Evolutionary conservation across 2,329 filamentous ascomycete genomes (phyloP).

Genomic region (Talaromyces sp.): DNA sequence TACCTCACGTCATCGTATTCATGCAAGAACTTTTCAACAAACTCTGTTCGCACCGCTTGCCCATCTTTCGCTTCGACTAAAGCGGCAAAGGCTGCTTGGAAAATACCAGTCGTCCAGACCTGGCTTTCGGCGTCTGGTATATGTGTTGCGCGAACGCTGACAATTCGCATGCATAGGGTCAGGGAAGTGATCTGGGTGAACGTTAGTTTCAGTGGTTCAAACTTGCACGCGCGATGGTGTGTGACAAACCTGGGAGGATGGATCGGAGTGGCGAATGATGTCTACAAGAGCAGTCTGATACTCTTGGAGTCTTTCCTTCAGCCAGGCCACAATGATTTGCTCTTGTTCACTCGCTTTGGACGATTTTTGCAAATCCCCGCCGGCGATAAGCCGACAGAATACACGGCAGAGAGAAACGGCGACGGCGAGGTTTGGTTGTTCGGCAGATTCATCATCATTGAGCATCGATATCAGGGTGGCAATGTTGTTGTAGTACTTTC

Average conservation of each 20-base stretch:
- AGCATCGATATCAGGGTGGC: constrained; percentile 62
- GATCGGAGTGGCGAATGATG: constrained; percentile 57
- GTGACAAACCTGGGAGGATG: constrained; percentile 45
- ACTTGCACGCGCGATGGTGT: not conserved
- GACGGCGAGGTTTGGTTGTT: constrained; percentile 60
- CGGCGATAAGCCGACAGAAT: constrained; percentile 74
- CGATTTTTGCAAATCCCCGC: constrained; percentile 63
- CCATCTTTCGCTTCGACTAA: constrained; percentile 56
- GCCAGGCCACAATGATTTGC: constrained; percentile 67
- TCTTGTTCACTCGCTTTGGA: constrained; percentile 68
- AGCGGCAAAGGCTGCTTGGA: constrained; percentile 59
- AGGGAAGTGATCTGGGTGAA: constrained; percentile 59
- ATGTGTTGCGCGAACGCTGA: constrained; percentile 71
- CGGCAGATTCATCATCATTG: constrained; percentile 38
- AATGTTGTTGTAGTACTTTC: constrained; percentile 90
- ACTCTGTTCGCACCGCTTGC: constrained; percentile 62
- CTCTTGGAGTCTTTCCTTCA: constrained; percentile 68
- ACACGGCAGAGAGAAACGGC: constrained; percentile 79
- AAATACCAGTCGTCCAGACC: constrained; percentile 63
- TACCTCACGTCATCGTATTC: constrained; percentile 80
- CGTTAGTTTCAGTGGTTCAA: not conserved
- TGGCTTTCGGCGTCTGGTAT: constrained; percentile 58
- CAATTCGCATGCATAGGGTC: constrained; percentile 73
- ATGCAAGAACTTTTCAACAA: constrained; percentile 71
- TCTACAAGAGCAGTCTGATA: constrained; percentile 61